phyloP scores from a whole-genome alignment of 495 filamentous ascomycete genomes.

The Trypethelium eluteriae region DNA sequence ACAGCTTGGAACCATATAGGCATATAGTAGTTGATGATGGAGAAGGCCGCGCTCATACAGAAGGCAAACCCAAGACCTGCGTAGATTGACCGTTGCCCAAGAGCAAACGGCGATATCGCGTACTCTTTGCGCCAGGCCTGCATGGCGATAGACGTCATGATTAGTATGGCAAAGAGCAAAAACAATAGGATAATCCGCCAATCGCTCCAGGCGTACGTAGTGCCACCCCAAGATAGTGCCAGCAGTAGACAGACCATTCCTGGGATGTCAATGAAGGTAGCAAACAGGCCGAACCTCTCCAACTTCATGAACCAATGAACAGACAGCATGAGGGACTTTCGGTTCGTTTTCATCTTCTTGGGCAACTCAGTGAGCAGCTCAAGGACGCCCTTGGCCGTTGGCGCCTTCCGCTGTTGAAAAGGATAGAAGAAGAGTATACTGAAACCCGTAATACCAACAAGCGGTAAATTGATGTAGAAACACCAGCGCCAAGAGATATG shows the following conservation, averaged over 20 bases:
- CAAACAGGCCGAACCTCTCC: conserved; percentile 45
- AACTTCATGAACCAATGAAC: not conserved
- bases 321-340: no score
- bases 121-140: conserved; percentile 28
- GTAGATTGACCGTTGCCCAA: conserved; percentile 39
- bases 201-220: conserved; percentile 46
- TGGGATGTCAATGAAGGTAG: conserved; percentile 46
- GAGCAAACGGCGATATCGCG: conserved; percentile 38
- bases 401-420: conserved; percentile 46
- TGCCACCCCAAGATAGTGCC: conserved; percentile 58
- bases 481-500: conserved; percentile 59
- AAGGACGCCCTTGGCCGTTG: not conserved
- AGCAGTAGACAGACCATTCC: conserved; percentile 50
- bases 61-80: conserved; percentile 35
- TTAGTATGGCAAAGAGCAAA: conserved; percentile 43
- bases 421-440: conserved; percentile 47
- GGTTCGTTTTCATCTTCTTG: no score
- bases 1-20: conserved; percentile 59
- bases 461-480: conserved; percentile 51
- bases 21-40: conserved; percentile 50
- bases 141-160: conserved; percentile 42
- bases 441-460: conserved; percentile 56
- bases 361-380: no score
- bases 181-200: conserved; percentile 35
- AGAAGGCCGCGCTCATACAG: conserved; percentile 34